Evolutionary conservation across 2,329 filamentous ascomycete species (phyloP), one percentile per base, ranked within the genome.

Genomic region (Stagonosporopsis cucurbitacearum): DNA sequence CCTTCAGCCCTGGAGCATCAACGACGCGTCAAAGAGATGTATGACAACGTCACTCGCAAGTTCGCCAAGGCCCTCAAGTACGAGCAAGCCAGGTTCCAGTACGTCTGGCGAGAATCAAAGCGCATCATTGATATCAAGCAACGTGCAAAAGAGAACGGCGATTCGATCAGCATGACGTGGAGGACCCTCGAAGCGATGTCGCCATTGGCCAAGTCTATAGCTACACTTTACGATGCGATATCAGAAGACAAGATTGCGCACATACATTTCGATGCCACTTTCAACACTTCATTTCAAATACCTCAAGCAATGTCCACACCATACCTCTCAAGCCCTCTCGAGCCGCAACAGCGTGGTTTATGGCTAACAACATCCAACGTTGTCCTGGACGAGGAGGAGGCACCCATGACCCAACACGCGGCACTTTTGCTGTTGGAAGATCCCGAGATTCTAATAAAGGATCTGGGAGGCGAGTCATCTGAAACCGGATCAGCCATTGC

Each of bases 31-130:
- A 85, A 89, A 39, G 90, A 96, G 61, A 88, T 97, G 71, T 96
- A 96, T 73, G 84, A 90, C 50, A 90, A 96, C 72, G 88, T 98
- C 35, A 89, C 93, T 61, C 95, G 93, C 75, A 96, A 96, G 76
- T 88, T 96, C 66, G 93, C 92, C 71, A 96, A 94, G 78, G 91
- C 91, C 3, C 85, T 96, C 71, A 96, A 95, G 72, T 95, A 94
- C 76, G 93, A 93, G 72, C 94, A 99, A 77, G 89, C 93, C 63
- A 88, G 90, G 57, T 90, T 88, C 53, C 89, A 93, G 65, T 98
- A 97, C 73, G 90, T 99, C 4, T 95, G 91, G 87, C 90, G 89
- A 68, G 92, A 99, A 72, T 91, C 91, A 2, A 92, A 95, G 74
- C 86, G 85, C 55, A 94, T 98, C 43, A 80, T 95, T 26, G 81